A percentile compares a stretch with the other conserved stretches of the same genome.
Conservation (phyloP, 495 filamentous ascomycete genomes). For the Margaritispora aquatica region DNA sequence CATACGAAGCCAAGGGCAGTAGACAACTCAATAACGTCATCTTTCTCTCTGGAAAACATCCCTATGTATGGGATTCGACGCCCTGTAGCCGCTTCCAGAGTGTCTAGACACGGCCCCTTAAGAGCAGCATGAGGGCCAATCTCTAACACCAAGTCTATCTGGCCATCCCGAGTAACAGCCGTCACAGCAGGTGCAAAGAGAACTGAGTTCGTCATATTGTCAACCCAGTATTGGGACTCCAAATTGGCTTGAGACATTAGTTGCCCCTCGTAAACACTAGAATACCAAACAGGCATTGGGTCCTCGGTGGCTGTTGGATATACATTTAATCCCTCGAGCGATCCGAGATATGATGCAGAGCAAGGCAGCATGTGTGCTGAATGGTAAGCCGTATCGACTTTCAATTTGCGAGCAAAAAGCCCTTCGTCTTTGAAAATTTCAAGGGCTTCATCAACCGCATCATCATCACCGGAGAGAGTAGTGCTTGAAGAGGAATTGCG, state of each 20-base stretch:
- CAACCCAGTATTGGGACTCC: conserved; percentile 43
- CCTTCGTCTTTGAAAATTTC: conserved; percentile 37
- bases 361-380: conserved; percentile 49
- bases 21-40: conserved; percentile 27
- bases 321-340: conserved; percentile 18
- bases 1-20: conserved; percentile 31
- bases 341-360: conserved; percentile 14
- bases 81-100: neutral
- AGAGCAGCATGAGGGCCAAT: conserved; percentile 49
- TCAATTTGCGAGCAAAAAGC: conserved; percentile 34
- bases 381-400: conserved; percentile 57
- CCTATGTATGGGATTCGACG: neutral
- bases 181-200: conserved; percentile 45
- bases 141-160: conserved; percentile 33
- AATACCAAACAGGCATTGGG: neutral
- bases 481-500: conserved; percentile 52
- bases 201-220: conserved; percentile 52
- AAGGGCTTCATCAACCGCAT: conserved; percentile 36
- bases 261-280: neutral
- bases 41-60: neutral
- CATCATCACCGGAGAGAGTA: conserved; percentile 52
- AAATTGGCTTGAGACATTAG: too few species aligned
- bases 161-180: conserved; percentile 2
- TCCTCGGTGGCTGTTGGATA: conserved; percentile 25
- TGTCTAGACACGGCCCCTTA: conserved; percentile 25